These are phyloP conservation scores for Verticillium tricorpus DNA, from an alignment of 2,329 filamentous ascomycete species.

Conservation along the genomic window DNA sequence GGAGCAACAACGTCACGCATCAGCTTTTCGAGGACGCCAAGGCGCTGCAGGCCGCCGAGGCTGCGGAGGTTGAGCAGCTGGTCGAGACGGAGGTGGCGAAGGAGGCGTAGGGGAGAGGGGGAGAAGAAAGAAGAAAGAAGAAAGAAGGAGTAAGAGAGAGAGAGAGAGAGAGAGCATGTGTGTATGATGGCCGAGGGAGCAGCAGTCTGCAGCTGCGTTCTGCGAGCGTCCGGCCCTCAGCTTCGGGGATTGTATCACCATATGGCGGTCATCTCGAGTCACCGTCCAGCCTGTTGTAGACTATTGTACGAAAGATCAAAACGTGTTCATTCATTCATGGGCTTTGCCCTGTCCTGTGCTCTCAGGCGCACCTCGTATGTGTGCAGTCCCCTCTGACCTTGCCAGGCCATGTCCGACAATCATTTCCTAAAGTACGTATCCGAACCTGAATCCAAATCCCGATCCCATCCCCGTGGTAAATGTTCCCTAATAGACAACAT, in stretches of 20 bases:
- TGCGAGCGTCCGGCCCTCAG: neutral
- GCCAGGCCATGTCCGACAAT: neutral
- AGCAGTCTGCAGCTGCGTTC: neutral
- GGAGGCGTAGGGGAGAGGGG: neutral
- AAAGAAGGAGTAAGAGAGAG: too few relatives aligned
- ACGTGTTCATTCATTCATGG: neutral
- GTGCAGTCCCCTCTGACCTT: neutral
- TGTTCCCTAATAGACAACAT: slow-evolving; percentile 14
- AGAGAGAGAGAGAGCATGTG: too few relatives aligned
- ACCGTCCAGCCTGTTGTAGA: slow-evolving; percentile 6
- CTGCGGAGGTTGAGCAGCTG: neutral
- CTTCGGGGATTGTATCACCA: neutral
- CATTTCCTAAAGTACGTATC: too few relatives aligned
- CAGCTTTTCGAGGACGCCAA: slow-evolving; percentile 24
- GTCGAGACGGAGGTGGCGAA: neutral
- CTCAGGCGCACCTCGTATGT: neutral
- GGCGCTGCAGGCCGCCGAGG: neutral
- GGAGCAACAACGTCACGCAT: slow-evolving; percentile 52
- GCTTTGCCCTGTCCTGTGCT: neutral
- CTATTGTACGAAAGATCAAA: slow-evolving; percentile 9
- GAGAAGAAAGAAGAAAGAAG: neutral
- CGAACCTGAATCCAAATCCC: neutral
- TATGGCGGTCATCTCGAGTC: neutral
- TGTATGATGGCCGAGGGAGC: neutral
- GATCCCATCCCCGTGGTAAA: neutral